Conservation (phyloP, 164 flowering plant genomes). For the Vitis cinerea region DNA sequence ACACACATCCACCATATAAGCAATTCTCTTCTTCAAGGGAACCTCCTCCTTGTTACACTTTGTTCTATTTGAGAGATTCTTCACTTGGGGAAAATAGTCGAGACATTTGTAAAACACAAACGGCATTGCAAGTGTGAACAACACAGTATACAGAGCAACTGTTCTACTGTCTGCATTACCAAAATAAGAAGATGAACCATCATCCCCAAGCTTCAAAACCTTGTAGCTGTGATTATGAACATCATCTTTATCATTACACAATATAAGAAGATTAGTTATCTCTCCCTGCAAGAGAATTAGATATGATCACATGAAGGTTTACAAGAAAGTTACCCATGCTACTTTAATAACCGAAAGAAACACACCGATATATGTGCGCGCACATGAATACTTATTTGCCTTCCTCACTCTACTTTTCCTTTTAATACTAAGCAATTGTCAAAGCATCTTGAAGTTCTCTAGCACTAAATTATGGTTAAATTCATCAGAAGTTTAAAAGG, state of each 20-base stretch:
- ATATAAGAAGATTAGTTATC: constrained; percentile 41
- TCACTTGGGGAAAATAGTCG: constrained; percentile 56
- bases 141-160: constrained; percentile 61
- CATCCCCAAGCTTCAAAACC: constrained; percentile 32
- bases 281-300: constrained; percentile 57
- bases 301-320: too few relatives aligned
- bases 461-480: too few relatives aligned
- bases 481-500: too few relatives aligned
- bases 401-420: too few relatives aligned
- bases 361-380: too few relatives aligned
- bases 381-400: too few relatives aligned
- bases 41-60: constrained; percentile 65
- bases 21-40: constrained; percentile 85
- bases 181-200: constrained; percentile 22
- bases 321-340: too few relatives aligned
- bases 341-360: too few relatives aligned
- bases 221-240: constrained; percentile 7
- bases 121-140: constrained; percentile 56
- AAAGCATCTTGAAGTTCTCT: too few relatives aligned
- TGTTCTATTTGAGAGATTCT: constrained; percentile 34
- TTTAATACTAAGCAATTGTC: too few relatives aligned
- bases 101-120: constrained; percentile 68
- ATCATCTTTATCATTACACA: constrained; percentile 31
- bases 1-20: constrained; percentile 84
- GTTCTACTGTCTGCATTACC: constrained; percentile 45